Percentiles rank a stretch among this genome's conserved stretches.
These are phyloP conservation scores for Amanita molliuscula DNA, from an alignment of 768 basidiomycete genomes.

Conservation along the genomic window DNA sequence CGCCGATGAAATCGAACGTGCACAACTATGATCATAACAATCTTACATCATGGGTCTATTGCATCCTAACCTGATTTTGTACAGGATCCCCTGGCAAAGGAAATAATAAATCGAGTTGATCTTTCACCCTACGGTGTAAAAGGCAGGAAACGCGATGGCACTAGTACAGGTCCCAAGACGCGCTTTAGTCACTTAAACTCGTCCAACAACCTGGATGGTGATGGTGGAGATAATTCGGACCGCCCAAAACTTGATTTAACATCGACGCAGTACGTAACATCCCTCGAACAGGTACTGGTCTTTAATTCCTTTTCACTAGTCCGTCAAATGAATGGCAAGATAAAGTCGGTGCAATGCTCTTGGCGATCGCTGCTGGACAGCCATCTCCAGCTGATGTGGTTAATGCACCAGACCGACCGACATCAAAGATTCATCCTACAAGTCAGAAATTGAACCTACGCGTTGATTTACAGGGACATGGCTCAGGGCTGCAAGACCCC, in stretches of 20 bases:
- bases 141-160: conserved; percentile 42
- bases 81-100: conserved; percentile 69
- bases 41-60: conserved; percentile 1
- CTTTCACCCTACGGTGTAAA: conserved; percentile 69
- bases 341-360: conserved; percentile 37
- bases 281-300: neutral
- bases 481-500: neutral
- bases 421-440: neutral
- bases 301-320: conserved; percentile 23
- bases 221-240: conserved; percentile 12
- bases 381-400: conserved; percentile 2
- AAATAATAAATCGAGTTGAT: conserved; percentile 78
- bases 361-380: conserved; percentile 9
- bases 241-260: conserved; percentile 29
- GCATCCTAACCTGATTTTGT: conserved; percentile 7
- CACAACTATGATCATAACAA: neutral
- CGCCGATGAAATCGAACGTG: neutral
- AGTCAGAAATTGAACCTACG: conserved; percentile 8
- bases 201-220: neutral
- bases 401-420: neutral
- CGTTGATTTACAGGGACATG: conserved; percentile 10
- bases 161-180: conserved; percentile 3
- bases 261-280: conserved; percentile 48
- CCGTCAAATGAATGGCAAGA: conserved; percentile 85
- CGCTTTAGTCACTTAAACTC: conserved; percentile 11